phyloP scores from a whole-genome alignment of 148 eudicot genomes.

The Amaranthus cruentus region DNA sequence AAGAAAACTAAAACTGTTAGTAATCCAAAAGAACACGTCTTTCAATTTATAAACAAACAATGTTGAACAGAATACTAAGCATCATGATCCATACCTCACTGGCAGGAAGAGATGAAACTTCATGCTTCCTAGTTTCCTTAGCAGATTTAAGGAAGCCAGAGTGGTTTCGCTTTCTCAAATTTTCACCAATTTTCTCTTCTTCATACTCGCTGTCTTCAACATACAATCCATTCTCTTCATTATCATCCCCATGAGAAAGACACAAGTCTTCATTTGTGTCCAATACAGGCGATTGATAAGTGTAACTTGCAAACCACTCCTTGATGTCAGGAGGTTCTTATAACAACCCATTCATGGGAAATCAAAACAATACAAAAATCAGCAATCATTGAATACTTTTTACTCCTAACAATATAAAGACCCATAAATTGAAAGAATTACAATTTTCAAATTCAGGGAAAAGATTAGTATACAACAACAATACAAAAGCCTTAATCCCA shows the following conservation, averaged over 20 bases:
- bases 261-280: slow-evolving; percentile 37
- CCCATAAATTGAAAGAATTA: not conserved
- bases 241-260: slow-evolving; percentile 20
- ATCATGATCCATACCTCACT: slow-evolving; percentile 21
- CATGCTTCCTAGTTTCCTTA: slow-evolving; percentile 4
- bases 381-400: not conserved
- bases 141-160: slow-evolving; percentile 7
- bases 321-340: slow-evolving; percentile 59
- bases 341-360: slow-evolving; percentile 11
- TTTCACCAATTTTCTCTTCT: slow-evolving; percentile 22
- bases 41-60: not conserved
- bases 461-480: not conserved
- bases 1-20: no score
- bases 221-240: slow-evolving; percentile 25
- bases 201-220: slow-evolving; percentile 33
- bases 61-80: not conserved
- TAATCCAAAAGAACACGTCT: no score
- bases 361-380: not conserved
- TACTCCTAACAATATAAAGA: not conserved
- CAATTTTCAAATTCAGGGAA: not conserved
- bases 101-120: slow-evolving; percentile 5
- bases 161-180: slow-evolving; percentile 4
- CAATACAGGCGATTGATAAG: slow-evolving; percentile 57
- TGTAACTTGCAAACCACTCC: slow-evolving; percentile 78
- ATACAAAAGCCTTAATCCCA: no score